Conservation (phyloP, 192 early-diverging fungal species). For the Rhizophagus sp. region DNA sequence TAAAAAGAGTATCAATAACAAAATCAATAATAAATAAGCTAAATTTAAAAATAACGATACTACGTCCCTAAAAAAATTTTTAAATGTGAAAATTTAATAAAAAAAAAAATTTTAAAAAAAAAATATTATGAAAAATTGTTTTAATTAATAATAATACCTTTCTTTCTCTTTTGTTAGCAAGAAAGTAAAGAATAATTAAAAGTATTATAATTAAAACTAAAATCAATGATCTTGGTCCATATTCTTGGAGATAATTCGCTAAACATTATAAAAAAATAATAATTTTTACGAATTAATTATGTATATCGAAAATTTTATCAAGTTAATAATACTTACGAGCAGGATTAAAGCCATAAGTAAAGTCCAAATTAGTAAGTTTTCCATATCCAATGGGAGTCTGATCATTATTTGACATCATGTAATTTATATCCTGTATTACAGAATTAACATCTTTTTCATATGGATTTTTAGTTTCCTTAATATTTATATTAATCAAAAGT, state of each 20-base stretch:
- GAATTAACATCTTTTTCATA: not conserved
- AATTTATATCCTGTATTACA: not conserved
- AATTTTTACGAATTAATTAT: too few relatives aligned
- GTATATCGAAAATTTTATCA: too few relatives aligned
- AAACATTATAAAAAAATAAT: not conserved
- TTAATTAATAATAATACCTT: too few relatives aligned
- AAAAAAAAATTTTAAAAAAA: too few relatives aligned
- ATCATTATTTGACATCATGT: not conserved
- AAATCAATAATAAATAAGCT: slow-evolving; percentile 5
- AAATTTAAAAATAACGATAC: slow-evolving; percentile 5
- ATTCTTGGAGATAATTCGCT: not conserved
- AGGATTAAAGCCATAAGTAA: not conserved
- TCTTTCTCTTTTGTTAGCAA: too few relatives aligned
- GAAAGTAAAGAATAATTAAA: not conserved
- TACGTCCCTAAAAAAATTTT: not conserved
- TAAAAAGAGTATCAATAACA: slow-evolving; percentile 1
- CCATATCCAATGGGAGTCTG: not conserved
- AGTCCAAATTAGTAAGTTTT: not conserved
- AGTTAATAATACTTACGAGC: not conserved
- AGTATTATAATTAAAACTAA: not conserved
- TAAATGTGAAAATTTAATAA: too few relatives aligned
- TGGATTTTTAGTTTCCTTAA: not conserved
- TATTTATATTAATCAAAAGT: not conserved
- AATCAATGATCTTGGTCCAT: not conserved
- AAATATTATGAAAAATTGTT: too few relatives aligned